Conservation (phyloP, 768 basidiomycete genomes). For the Obba rivulosa region DNA sequence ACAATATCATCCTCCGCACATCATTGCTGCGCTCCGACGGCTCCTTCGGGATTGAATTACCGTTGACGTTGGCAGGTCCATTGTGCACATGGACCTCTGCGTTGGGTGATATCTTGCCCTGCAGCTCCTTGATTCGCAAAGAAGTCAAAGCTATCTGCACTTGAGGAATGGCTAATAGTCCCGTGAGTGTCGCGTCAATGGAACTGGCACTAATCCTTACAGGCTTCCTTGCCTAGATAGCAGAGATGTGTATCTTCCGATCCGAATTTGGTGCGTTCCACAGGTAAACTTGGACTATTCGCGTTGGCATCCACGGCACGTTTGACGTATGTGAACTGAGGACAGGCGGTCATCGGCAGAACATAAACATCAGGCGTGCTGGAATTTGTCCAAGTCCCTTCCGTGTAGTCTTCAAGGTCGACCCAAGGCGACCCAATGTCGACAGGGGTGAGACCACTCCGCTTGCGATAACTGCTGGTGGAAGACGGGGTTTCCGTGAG, state of each 20-base stretch:
- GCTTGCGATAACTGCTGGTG: slow-evolving; percentile 44
- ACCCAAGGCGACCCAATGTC: slow-evolving; percentile 59
- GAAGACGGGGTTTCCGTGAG: slow-evolving; percentile 42
- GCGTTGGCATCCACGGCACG: slow-evolving; percentile 33
- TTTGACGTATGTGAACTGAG: slow-evolving; percentile 79
- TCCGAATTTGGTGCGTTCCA: slow-evolving; percentile 74
- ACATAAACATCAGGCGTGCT: slow-evolving; percentile 58
- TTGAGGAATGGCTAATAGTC: slow-evolving; percentile 47
- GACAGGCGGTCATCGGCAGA: slow-evolving; percentile 69
- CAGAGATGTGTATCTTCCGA: slow-evolving; percentile 80
- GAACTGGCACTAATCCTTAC: slow-evolving; percentile 33
- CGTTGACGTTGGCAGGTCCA: slow-evolving; percentile 1
- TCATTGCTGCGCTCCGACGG: slow-evolving; percentile 2
- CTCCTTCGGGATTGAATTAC: background rate
- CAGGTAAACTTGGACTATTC: slow-evolving; percentile 33
- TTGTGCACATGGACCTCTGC: background rate
- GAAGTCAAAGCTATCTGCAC: slow-evolving; percentile 60
- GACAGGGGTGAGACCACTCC: slow-evolving; percentile 38
- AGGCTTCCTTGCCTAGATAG: slow-evolving; percentile 64
- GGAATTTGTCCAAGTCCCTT: slow-evolving; percentile 60
- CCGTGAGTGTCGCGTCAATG: slow-evolving; percentile 1
- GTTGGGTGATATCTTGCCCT: slow-evolving; percentile 4
- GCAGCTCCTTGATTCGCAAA: slow-evolving; percentile 48
- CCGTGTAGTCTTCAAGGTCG: slow-evolving; percentile 72
- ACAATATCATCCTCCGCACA: slow-evolving; percentile 46